These are phyloP conservation scores for Cyclotella atomus DNA, from an alignment of 108 stramenopile genomes.

Conservation along the genomic window DNA sequence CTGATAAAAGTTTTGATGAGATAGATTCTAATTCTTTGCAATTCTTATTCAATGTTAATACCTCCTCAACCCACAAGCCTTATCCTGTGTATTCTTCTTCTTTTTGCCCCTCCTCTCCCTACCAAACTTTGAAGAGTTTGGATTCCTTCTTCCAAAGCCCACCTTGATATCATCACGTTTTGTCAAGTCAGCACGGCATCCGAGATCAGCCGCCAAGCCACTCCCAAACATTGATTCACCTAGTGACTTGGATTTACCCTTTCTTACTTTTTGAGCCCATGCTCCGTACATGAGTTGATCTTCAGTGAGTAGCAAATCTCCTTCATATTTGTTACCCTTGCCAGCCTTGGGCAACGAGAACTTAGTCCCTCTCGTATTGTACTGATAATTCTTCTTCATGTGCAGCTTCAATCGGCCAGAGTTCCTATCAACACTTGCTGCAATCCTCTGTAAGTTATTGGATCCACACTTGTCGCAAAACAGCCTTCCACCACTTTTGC, in stretches of 20 bases:
- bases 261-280: conserved; percentile 96
- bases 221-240: conserved; percentile 86
- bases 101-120: conserved; percentile 95
- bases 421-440: conserved; percentile 87
- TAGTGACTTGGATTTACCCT: conserved; percentile 65
- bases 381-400: conserved; percentile 78
- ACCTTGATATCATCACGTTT: conserved; percentile 78
- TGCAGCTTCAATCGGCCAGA: conserved; percentile 90
- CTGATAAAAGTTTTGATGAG: too few relatives aligned
- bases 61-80: conserved; percentile 87
- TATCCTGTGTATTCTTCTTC: conserved; percentile 75
- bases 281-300: conserved; percentile 96
- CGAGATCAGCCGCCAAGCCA: conserved; percentile 85
- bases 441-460: conserved; percentile 84
- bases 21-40: too few relatives aligned
- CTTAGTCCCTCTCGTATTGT: conserved; percentile 91
- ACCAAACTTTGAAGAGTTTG: conserved; percentile 86
- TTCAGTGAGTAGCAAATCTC: conserved; percentile 94
- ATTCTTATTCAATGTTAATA: too few relatives aligned
- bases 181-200: conserved; percentile 71
- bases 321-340: conserved; percentile 76
- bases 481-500: conserved; percentile 55
- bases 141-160: conserved; percentile 91
- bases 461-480: conserved; percentile 97
- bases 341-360: conserved; percentile 93